phyloP scores from a whole-genome alignment of 2,329 filamentous ascomycete species.

The Scytalidium lignicola region DNA sequence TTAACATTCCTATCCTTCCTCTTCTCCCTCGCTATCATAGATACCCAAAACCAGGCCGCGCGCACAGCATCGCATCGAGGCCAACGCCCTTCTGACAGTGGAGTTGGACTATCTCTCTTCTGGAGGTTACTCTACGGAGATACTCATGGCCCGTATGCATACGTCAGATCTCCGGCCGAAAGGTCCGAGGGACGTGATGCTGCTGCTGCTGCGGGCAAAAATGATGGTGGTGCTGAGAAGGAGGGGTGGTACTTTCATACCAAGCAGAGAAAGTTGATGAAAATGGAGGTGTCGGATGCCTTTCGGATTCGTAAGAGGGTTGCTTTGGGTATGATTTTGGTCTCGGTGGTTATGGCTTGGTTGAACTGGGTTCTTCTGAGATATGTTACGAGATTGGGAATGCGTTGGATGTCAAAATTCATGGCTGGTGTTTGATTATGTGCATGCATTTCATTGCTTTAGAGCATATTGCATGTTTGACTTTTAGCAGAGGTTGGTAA shows the following conservation, averaged over 20 bases:
- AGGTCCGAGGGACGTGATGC: neutral
- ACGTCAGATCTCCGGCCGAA: conserved; percentile 14
- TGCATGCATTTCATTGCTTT: too few species aligned
- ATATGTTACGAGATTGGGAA: neutral
- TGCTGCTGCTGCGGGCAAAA: neutral
- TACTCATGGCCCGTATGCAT: conserved; percentile 17
- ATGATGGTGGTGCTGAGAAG: conserved; percentile 1
- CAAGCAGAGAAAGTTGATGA: conserved; percentile 27
- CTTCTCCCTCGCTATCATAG: conserved; percentile 27
- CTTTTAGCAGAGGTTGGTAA: too few species aligned
- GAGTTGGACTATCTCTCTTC: neutral
- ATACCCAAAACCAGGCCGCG: conserved; percentile 15
- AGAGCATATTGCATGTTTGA: too few species aligned
- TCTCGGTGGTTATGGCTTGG: conserved; percentile 24
- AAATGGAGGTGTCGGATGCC: conserved; percentile 26
- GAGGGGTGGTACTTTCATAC: conserved; percentile 28
- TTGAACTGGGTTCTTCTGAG: conserved; percentile 23
- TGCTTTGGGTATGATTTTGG: conserved; percentile 11
- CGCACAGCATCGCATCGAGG: conserved; percentile 12
- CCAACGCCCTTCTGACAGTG: neutral
- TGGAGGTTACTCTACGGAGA: neutral
- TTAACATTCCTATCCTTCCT: conserved; percentile 28
- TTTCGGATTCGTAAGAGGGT: conserved; percentile 26
- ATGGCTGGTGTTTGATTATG: neutral
- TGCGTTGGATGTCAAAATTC: neutral